Evolutionary conservation across 2,329 filamentous ascomycete species (phyloP).

Genomic region (Cytospora piceae): DNA sequence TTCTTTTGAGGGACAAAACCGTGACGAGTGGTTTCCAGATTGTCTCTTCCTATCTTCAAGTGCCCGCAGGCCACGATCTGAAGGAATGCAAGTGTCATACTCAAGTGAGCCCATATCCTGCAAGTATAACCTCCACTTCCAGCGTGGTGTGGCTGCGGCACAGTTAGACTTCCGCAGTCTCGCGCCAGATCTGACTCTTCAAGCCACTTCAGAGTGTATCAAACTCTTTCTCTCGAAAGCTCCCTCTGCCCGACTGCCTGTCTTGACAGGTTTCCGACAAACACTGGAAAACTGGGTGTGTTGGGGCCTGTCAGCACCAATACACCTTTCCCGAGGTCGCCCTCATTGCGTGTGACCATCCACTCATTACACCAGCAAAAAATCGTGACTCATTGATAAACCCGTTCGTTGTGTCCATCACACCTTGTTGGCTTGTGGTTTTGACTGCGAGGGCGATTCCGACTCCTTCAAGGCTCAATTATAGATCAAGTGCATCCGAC

Average conservation of each 20-base stretch:
- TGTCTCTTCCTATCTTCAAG: neutral
- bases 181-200: neutral
- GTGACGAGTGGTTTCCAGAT: neutral
- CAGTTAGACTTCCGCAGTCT: neutral
- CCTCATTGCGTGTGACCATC: neutral
- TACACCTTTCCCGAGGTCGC: neutral
- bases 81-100: too few relatives aligned
- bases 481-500: conserved; percentile 4
- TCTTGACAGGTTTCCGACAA: neutral
- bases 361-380: neutral
- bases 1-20: neutral
- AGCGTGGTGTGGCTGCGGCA: neutral
- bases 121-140: neutral
- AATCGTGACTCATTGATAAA: neutral
- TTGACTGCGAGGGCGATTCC: neutral
- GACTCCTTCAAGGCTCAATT: neutral
- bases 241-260: neutral
- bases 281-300: neutral
- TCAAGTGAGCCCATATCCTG: neutral
- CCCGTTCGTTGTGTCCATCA: neutral
- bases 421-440: neutral
- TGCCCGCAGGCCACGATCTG: neutral
- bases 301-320: neutral
- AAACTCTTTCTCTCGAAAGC: neutral
- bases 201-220: neutral